phyloP scores from a whole-genome alignment of 768 basidiomycete genomes.

The Lyophyllum atratum region DNA sequence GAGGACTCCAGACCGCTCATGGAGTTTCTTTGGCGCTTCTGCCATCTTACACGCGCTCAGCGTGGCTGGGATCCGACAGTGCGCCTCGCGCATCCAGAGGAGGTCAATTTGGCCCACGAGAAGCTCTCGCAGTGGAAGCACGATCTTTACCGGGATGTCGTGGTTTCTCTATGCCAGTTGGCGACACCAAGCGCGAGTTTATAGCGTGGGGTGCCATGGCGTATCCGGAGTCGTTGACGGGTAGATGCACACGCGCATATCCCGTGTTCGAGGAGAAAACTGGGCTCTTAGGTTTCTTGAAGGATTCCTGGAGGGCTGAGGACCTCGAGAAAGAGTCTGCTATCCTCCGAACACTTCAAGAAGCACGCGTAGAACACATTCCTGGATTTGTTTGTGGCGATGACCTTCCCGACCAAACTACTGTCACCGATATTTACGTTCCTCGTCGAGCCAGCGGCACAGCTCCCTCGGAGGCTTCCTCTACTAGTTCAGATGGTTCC shows the following conservation, averaged over 20 bases:
- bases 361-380: background rate
- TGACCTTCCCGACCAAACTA: background rate
- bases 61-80: constrained; percentile 30
- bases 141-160: background rate
- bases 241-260: constrained; percentile 18
- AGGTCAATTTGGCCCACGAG: background rate
- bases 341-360: constrained; percentile 13
- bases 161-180: constrained; percentile 13
- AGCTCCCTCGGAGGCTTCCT: background rate
- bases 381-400: background rate
- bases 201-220: constrained; percentile 20
- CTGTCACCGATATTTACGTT: background rate
- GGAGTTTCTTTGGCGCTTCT: constrained; percentile 3
- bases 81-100: constrained; percentile 5
- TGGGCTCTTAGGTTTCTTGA: constrained; percentile 21
- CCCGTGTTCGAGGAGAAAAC: constrained; percentile 14
- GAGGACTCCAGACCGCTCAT: background rate
- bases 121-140: constrained; percentile 4
- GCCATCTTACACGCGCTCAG: background rate
- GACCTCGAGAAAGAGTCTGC: constrained; percentile 19
- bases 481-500: too few relatives aligned
- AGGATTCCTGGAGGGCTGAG: too few relatives aligned
- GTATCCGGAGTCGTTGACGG: constrained; percentile 13
- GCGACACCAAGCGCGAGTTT: background rate
- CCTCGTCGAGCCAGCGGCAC: background rate